Evolutionary conservation across 1,284 basidiomycete species (phyloP), one percentile per base, ranked within the genome.

Genomic region (Ceratobasidium theobromae): DNA sequence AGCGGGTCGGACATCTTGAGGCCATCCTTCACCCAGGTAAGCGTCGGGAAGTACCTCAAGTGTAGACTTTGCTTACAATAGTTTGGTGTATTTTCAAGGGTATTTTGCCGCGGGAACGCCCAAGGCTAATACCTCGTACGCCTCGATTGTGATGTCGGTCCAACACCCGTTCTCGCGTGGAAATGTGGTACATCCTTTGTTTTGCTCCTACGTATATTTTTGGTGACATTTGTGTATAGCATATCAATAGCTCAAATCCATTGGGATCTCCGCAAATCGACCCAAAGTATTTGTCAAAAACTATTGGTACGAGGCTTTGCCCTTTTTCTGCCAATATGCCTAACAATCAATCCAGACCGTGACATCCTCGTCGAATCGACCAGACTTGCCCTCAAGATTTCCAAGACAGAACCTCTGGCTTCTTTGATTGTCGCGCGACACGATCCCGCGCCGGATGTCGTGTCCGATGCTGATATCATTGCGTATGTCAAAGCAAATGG

Each of bases 101-200:
- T 53, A 64, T 25, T 64, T 53, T 33, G 49, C 40, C 27, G 14
- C 74, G 27, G 65, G 68, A 4, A 71, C 72, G 52, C 71, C 70
- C 53, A 69, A 69, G 32, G 23, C 58, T 9, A 68, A 70, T 23
- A 70, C 67, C 16, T 71, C 71, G 62, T 68, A 71, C n/a, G 55
- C 71, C 28, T 67, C 65, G 8, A 72, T 79, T 6, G 74, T 78
- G 67, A 72, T 74, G 9, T 77, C 76, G 0, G 55, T 77, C 14
- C 77, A 77, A 60, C 77, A 77, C 55, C 75, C 76, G 1, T 68
- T 78, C 23, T 75, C 75, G 5, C 55, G 62, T 8, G 70, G 66
- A 16, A 65, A 40, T 23, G 57, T 49, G 32, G 57, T 62, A 30
- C 14, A 25, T n/a, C 18, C n/a, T n/a, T 33, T 6, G 3, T 21